Evolutionary conservation across 129 eudicot species (phyloP), one percentile per base, ranked within the genome.

Genomic region (Saposhnikovia divaricata): DNA sequence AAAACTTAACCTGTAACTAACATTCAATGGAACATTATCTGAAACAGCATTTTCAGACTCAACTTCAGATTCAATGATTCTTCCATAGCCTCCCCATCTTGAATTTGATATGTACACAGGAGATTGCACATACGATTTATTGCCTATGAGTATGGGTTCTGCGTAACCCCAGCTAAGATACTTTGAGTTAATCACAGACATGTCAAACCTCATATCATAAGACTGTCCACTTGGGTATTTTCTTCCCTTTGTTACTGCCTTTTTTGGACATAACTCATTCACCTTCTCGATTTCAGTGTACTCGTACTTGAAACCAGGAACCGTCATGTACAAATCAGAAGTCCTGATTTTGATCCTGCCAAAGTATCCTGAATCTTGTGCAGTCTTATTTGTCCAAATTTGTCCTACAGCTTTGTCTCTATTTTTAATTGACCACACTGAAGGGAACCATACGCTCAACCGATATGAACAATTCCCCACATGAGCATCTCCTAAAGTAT

Each of bases 391-490:
- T 45, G 84, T 82, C 98, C 97, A 91, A 61, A 93, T 81, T 57
- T 82, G 85, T 50, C 98, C 98, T 57, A 80, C 84, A 11, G 84
- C 80, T 34, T 70, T 77, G 75, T 80, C 80, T 12, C 83, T 84
- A 31, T 77, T 80, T 76, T 69, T 83, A 55, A 93, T 89, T 23
- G 91, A 85, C 86, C 86, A 83, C 65, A 82, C 51, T 1, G 83
- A 77, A 74, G 81, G 89, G 78, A 81, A 85, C 82, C 90, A 82
- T 75, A 91, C 75, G 63, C 80, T 88, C 83, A 91, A 28, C 88
- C 97, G 83, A 28, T 83, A 44, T 10, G 91, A 87, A 79, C 98
- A 93, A 80, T 93, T 88, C 42, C 90, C 93, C 15, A 87, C 87
- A 63, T 37, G 85, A 65, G 85, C 88, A 81, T 77, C 70, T 15